A percentile compares a stretch with the other conserved stretches of the same genome.
Conservation (phyloP, 2,329 filamentous ascomycete species). For the Fragosphaeria purpurea region DNA sequence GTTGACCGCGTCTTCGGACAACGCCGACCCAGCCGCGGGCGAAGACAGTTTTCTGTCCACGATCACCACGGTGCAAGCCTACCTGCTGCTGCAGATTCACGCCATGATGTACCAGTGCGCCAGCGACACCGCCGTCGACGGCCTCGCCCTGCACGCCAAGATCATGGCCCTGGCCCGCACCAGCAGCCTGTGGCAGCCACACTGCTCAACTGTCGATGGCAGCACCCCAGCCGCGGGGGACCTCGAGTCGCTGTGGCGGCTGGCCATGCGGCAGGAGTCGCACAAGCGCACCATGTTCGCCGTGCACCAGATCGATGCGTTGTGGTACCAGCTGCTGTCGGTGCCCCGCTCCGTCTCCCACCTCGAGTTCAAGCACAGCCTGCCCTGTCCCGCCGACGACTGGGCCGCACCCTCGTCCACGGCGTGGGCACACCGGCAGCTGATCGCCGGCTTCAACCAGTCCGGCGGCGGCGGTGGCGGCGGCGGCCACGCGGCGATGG, state of each 20-base stretch:
- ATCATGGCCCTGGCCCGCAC: conserved; percentile 29
- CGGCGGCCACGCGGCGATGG: conserved; percentile 12
- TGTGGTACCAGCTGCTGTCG: conserved; percentile 33
- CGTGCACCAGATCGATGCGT: conserved; percentile 31
- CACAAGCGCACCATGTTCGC: conserved; percentile 32
- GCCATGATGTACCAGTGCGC: conserved; percentile 34
- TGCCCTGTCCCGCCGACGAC: conserved; percentile 27
- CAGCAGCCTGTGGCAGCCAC: conserved; percentile 25
- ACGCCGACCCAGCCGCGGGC: conserved; percentile 13
- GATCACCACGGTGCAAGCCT: conserved; percentile 25
- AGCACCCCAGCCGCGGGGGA: conserved; percentile 17
- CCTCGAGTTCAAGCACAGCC: conserved; percentile 33
- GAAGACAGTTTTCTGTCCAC: conserved; percentile 12
- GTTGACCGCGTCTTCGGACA: conserved; percentile 11
- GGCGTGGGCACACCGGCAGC: conserved; percentile 24
- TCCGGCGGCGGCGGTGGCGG: neutral
- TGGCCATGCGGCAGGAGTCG: conserved; percentile 27
- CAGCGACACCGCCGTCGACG: conserved; percentile 22
- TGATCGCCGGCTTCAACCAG: conserved; percentile 12
- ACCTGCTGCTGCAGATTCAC: conserved; percentile 29
- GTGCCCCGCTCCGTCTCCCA: conserved; percentile 26
- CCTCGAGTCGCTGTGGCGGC: conserved; percentile 28
- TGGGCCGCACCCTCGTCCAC: conserved; percentile 28
- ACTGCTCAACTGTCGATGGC: conserved; percentile 8
- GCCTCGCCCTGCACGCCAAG: conserved; percentile 27